Evolutionary conservation across 2,329 filamentous ascomycete genomes (phyloP), one percentile per base, ranked within the genome.

Genomic region (Penicillium thymicola): DNA sequence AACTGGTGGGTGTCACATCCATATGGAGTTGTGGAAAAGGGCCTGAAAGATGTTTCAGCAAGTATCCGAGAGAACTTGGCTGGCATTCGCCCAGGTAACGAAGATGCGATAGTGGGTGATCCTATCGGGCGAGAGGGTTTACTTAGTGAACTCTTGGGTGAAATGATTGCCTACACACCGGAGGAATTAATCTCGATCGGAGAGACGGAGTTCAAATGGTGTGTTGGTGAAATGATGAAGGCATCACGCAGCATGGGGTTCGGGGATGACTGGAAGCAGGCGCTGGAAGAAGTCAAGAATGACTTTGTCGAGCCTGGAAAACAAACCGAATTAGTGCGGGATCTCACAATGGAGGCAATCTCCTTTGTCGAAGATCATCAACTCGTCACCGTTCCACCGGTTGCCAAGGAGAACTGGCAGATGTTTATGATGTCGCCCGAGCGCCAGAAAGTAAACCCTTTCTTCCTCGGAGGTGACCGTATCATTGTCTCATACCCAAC

Each of bases 361-460:
- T 68, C 71, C 0, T 85, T 82, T 63, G 81, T 86, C 11, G 78
- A 78, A 61, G 70, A 78, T 25, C 74, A 82, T 61, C 75, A 82
- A 51, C 78, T 85, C 8, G 79, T 85, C 21, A 85, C 81, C 0
- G 79, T 86, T 0, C 82, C 84, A 0, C 64, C 63, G 1, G 65
- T 85, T 2, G 82, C 81, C 2, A 78, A 81, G 51, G 77, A 84
- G 55, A 80, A 78, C 0, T 82, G 81, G 71, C 76, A 77, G 36
- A 83, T 83, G 71, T 78, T 77, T 54, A 85, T 85, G 81, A 85
- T 86, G 75, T 69, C 74, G 7, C 77, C 82, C 0, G 75, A 74
- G 28, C 70, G 67, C 25, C 83, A 86, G 61, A 82, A 80, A 55
- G 76, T 81, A 3, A 81, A 80, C 11, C 83, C 84, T 0, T 86